Evolutionary conservation across 257 asterid species (phyloP), one percentile per base, ranked within the genome.

Genomic region (Gynochthodes officinalis): DNA sequence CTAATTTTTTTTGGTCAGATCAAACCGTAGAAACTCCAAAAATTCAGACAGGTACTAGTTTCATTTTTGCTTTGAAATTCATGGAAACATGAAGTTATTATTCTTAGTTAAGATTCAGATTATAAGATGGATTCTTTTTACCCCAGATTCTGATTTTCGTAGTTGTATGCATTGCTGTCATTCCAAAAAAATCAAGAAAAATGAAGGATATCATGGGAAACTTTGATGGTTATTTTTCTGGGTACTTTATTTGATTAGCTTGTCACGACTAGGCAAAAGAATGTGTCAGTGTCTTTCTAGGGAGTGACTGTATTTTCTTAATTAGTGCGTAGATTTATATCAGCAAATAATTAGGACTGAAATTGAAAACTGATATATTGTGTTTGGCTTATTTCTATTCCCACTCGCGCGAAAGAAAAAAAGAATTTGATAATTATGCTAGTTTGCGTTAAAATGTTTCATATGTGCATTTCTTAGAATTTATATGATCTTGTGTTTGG

Each of bases 1-100:
- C 5, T 52, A 72, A 46, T 49, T 54, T 44, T 53, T 71, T 18
- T 19, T 50, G 55, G 57, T 40, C 78, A 71, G 88, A 77, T 81
- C 73, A 61, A 75, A 28, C 52, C 44, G 69, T 59, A 25, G 88
- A 67, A 80, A 25, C 76, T 67, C 78, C 78, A 53, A 62, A 71
- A 25, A 40, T 72, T 67, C 60, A 64, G 4, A 37, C 76, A 55
- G 90, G 87, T 82, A 19, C 13, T 63, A n/a, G 4, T 60, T 65
- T 49, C 39, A 14, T 73, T 7, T 28, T 67, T 5, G 19, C 15
- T 53, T 55, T 30, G 32, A 63, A 2, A 28, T 39, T 60, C 43
- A 0, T 4, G 49, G 44, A 37, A 35, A 21, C 10, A 15, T 61
- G 12, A 23, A 2, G 39, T 23, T 15, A 19, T 28, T 44, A 30